Evolutionary conservation across 2,329 filamentous ascomycete species (phyloP).

Genomic region (Penicillium janthinellum): DNA sequence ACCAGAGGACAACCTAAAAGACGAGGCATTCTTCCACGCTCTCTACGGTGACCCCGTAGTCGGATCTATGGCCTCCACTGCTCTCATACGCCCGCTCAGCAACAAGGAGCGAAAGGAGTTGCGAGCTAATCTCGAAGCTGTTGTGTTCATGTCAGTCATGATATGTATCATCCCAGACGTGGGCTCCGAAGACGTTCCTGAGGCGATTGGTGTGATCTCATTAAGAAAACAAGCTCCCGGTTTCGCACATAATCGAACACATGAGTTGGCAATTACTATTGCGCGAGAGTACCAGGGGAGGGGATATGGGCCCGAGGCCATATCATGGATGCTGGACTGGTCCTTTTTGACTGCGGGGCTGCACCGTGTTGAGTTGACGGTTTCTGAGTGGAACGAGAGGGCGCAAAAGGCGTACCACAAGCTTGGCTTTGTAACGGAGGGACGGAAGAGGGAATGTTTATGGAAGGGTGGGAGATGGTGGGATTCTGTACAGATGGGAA

Average conservation of each 20-base stretch:
- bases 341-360: conserved; percentile 6
- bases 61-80: background rate
- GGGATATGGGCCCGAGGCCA: background rate
- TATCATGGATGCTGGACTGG: conserved; percentile 6
- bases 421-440: conserved; percentile 1
- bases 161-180: background rate
- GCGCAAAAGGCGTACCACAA: conserved; percentile 3
- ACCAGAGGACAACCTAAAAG: background rate
- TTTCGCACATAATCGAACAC: background rate
- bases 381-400: conserved; percentile 7
- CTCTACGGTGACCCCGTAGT: background rate
- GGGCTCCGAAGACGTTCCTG: background rate
- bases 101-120: background rate
- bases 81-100: background rate
- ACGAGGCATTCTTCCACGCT: background rate
- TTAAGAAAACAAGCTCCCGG: background rate
- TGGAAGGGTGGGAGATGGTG: background rate
- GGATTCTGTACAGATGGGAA: background rate
- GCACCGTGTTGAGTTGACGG: conserved; percentile 4
- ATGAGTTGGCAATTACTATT: background rate
- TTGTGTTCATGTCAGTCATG: background rate
- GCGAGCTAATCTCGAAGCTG: background rate
- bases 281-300: background rate
- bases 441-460: background rate
- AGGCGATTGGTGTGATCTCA: background rate